phyloP scores from a whole-genome alignment of 345 rosid species.

The Aquilaria yunnanensis region DNA sequence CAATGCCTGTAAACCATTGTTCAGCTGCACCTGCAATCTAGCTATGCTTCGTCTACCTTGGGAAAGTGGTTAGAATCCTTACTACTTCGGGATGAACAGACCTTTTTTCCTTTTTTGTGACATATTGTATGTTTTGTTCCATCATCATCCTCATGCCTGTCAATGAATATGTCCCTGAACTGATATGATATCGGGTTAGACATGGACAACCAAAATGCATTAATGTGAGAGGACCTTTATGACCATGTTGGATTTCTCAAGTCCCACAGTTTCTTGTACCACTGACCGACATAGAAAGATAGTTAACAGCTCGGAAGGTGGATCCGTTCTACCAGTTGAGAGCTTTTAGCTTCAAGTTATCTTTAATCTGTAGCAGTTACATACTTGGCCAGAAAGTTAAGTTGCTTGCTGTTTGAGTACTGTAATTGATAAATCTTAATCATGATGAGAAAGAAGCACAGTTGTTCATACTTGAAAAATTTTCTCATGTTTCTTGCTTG shows the following conservation, averaged over 20 bases:
- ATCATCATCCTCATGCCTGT: slow-evolving; percentile 1
- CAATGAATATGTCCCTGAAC: slow-evolving; percentile 20
- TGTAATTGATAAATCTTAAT: too few species aligned
- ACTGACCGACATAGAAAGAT: neutral
- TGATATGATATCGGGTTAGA: slow-evolving; percentile 14
- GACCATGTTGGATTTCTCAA: neutral
- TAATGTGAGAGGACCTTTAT: slow-evolving; percentile 22
- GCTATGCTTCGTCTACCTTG: slow-evolving; percentile 2
- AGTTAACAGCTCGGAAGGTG: neutral
- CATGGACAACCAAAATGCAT: slow-evolving; percentile 23
- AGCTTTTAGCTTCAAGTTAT: neutral
- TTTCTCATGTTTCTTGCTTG: too few species aligned
- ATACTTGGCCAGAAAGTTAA: too few species aligned
- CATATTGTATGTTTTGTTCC: neutral
- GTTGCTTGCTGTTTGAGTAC: too few species aligned
- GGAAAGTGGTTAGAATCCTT: slow-evolving; percentile 18
- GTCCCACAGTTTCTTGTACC: neutral
- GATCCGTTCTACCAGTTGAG: neutral
- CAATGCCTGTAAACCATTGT: neutral
- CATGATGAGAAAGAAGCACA: too few species aligned
- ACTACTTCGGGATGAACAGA: slow-evolving; percentile 16
- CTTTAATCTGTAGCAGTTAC: neutral
- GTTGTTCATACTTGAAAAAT: too few species aligned
- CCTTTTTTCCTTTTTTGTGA: slow-evolving; percentile 12
- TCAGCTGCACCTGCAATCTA: slow-evolving; percentile 1